phyloP scores from a whole-genome alignment of 345 rosid species.

The Lumnitzera littorea region DNA sequence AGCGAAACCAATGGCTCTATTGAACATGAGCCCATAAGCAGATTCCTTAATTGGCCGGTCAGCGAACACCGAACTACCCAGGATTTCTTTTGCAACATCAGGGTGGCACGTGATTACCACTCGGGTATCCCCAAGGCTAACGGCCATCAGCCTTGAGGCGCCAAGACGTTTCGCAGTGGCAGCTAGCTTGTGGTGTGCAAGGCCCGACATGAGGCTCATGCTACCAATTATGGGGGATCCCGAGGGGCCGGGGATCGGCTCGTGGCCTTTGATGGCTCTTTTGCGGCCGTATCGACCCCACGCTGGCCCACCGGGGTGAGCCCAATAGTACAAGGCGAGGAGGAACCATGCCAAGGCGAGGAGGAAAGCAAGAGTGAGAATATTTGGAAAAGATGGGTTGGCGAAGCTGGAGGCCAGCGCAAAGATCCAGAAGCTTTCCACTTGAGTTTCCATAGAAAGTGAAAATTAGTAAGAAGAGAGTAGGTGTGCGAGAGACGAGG shows the following conservation, averaged over 20 bases:
- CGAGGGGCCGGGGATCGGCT: conserved; percentile 33
- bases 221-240: conserved; percentile 46
- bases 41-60: conserved; percentile 52
- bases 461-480: neutral
- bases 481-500: neutral
- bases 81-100: conserved; percentile 41
- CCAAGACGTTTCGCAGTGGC: conserved; percentile 18
- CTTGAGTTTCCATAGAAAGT: conserved; percentile 25
- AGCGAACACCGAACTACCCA: conserved; percentile 40
- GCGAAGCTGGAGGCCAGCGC: conserved; percentile 27
- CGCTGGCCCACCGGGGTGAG: conserved; percentile 43
- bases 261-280: neutral
- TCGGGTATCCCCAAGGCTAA: conserved; percentile 42
- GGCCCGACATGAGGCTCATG: conserved; percentile 36
- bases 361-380: conserved; percentile 12
- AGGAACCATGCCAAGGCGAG: conserved; percentile 20
- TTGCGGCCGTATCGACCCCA: conserved; percentile 33
- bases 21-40: conserved; percentile 40
- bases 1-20: conserved; percentile 53
- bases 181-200: conserved; percentile 46
- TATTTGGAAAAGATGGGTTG: conserved; percentile 15
- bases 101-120: conserved; percentile 33
- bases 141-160: conserved; percentile 42
- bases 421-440: conserved; percentile 28
- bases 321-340: conserved; percentile 26